These are phyloP conservation scores for Solanum paucissectum DNA, from an alignment of 257 asterid genomes.

Conservation along the genomic window DNA sequence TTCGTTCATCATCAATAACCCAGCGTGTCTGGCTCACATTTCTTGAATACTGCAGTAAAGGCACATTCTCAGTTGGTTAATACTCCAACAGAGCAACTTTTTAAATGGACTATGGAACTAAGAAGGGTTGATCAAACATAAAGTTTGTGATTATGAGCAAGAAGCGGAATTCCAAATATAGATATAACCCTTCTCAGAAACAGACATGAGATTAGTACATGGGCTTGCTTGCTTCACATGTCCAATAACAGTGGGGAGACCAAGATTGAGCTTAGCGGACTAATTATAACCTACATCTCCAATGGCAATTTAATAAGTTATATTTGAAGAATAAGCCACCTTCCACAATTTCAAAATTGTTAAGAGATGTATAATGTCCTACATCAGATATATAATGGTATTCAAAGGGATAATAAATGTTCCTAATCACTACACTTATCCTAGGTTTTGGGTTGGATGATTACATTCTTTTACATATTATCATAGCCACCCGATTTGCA, in stretches of 20 bases:
- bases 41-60: conserved; percentile 63
- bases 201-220: neutral
- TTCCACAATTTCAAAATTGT: neutral
- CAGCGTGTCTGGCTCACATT: conserved; percentile 94
- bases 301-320: neutral
- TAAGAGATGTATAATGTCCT: neutral
- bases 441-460: neutral
- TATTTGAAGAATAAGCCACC: neutral
- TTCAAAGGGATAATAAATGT: neutral
- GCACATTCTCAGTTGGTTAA: neutral
- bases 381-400: neutral
- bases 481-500: neutral
- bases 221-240: neutral
- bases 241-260: neutral
- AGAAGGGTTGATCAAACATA: neutral
- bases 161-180: neutral
- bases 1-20: conserved; percentile 92
- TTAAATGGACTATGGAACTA: neutral
- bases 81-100: neutral
- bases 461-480: neutral
- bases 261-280: neutral
- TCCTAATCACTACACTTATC: neutral
- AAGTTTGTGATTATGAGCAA: neutral
- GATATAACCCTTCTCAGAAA: neutral
- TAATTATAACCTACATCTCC: neutral